Conservation (phyloP, 345 rosid species). For the Eucalyptus sp. region DNA sequence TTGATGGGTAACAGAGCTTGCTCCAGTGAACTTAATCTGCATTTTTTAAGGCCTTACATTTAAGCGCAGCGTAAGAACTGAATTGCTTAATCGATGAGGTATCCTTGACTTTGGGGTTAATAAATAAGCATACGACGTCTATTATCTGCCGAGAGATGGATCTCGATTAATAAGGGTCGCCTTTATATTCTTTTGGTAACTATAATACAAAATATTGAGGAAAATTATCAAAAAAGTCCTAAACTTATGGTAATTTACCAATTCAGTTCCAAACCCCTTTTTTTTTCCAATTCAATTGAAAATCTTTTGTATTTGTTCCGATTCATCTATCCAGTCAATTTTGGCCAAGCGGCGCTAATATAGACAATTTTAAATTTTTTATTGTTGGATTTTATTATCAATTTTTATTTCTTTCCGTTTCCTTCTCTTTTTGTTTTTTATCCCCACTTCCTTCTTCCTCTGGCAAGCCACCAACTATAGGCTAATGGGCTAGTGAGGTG, state of each 20-base stretch:
- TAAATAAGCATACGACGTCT: neutral
- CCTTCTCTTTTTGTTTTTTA: too few species aligned
- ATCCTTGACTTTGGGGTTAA: neutral
- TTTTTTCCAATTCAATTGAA: too few species aligned
- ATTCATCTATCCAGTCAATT: too few species aligned
- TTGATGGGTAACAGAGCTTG: neutral
- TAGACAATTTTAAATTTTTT: too few species aligned
- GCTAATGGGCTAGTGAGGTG: accelerated
- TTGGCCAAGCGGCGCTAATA: accelerated
- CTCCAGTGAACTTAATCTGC: neutral
- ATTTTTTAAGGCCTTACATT: neutral
- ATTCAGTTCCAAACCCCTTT: too few species aligned
- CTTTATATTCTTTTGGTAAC: neutral
- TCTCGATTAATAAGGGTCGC: too few species aligned
- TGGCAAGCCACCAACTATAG: accelerated
- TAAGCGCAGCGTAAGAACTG: neutral
- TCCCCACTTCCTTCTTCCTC: too few species aligned
- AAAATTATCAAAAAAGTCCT: too few species aligned
- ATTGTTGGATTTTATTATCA: too few species aligned
- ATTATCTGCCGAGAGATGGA: neutral
- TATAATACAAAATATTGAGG: neutral
- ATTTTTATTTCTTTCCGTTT: too few species aligned
- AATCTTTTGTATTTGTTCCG: too few species aligned
- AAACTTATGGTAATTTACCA: too few species aligned
- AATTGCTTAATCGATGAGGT: neutral